Conservation (phyloP, 1,284 basidiomycete species). For the Taiwanofungus camphoratus region DNA sequence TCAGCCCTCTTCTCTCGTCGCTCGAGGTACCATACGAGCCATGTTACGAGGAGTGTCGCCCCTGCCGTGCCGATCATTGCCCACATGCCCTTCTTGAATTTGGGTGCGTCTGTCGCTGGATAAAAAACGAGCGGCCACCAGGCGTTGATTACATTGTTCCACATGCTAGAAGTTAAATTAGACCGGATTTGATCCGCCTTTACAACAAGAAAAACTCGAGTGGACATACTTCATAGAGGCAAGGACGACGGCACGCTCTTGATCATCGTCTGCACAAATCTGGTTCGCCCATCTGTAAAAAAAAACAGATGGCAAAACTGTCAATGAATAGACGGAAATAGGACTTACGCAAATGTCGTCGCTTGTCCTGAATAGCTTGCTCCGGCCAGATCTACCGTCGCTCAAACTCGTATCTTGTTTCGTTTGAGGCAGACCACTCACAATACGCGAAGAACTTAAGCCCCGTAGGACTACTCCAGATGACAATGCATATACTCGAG, state of each 20-base stretch:
- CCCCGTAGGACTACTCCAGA: conserved; percentile 48
- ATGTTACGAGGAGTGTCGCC: conserved; percentile 51
- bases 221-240: conserved; percentile 60
- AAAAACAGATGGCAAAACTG: no score
- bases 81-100: conserved; percentile 59
- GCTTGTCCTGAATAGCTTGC: conserved; percentile 65
- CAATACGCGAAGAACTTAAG: conserved; percentile 68
- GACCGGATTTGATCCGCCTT: background rate
- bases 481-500: conserved; percentile 52
- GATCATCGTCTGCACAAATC: conserved; percentile 61
- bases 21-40: conserved; percentile 53
- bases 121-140: conserved; percentile 71
- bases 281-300: conserved; percentile 59
- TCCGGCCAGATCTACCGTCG: conserved; percentile 52
- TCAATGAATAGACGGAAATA: no score
- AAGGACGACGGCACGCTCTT: conserved; percentile 60
- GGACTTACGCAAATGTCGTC: conserved; percentile 57
- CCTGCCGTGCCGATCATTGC: conserved; percentile 55
- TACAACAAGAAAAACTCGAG: background rate
- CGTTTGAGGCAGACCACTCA: conserved; percentile 33
- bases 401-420: no score
- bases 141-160: conserved; percentile 65
- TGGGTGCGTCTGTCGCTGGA: conserved; percentile 59
- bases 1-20: conserved; percentile 32
- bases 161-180: conserved; percentile 60